Evolutionary conservation across 2,329 filamentous ascomycete species (phyloP).

Genomic region (Geosmithia putterillii): DNA sequence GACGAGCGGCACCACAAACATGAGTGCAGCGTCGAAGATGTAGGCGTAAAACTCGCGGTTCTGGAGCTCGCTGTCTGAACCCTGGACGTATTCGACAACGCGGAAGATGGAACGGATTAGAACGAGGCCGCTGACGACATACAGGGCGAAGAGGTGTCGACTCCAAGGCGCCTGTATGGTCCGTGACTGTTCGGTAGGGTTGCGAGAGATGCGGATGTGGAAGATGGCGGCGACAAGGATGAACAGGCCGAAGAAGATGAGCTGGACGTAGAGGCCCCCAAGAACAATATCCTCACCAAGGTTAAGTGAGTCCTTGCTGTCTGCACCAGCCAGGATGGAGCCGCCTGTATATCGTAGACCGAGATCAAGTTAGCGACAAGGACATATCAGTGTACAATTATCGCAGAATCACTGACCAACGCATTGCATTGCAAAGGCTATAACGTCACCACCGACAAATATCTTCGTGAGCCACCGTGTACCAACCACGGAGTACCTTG

Average conservation of each 20-base stretch:
- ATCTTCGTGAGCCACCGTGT: constrained; percentile 15
- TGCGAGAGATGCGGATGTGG: constrained; percentile 15
- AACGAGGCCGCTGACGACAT: constrained; percentile 22
- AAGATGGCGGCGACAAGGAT: constrained; percentile 30
- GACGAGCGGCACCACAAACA: constrained; percentile 11
- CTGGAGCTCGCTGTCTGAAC: constrained; percentile 22
- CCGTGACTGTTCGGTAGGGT: background rate
- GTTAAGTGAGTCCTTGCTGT: constrained; percentile 1
- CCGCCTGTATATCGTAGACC: constrained; percentile 15
- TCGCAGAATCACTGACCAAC: too few species aligned
- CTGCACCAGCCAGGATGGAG: constrained; percentile 10
- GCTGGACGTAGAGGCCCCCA: constrained; percentile 41
- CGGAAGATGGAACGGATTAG: constrained; percentile 28
- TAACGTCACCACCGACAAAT: constrained; percentile 17
- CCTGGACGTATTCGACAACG: constrained; percentile 30
- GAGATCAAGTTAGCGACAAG: too few species aligned
- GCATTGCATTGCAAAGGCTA: constrained; percentile 9
- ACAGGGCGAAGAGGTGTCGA: constrained; percentile 15
- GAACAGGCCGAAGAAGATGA: constrained; percentile 41
- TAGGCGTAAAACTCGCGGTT: constrained; percentile 24
- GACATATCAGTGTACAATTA: too few species aligned
- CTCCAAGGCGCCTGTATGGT: constrained; percentile 5
- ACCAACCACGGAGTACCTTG: constrained; percentile 8
- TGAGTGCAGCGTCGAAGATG: constrained; percentile 25
- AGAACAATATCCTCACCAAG: constrained; percentile 35